Conservation (phyloP, 805 yeast genomes). For the Yamadazyma tumulicola region DNA sequence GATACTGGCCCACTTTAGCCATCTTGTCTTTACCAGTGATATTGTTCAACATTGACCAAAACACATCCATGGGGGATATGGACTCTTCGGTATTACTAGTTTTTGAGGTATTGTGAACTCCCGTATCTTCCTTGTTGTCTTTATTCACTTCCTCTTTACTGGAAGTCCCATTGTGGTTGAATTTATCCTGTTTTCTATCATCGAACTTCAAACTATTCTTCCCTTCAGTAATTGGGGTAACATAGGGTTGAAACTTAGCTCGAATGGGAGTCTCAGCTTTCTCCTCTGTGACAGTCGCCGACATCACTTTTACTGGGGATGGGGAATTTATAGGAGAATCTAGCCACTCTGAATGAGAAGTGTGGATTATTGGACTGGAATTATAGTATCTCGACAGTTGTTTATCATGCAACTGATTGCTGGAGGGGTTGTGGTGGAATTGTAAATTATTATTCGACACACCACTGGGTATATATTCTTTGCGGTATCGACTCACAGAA, state of each 20-base stretch:
- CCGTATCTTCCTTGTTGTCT: slow-evolving; percentile 2
- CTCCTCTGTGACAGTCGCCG: slow-evolving; percentile 12
- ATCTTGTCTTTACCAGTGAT: slow-evolving; percentile 69
- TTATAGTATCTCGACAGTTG: background rate
- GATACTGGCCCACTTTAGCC: slow-evolving; percentile 61
- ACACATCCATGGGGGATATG: slow-evolving; percentile 30
- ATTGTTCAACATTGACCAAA: slow-evolving; percentile 47
- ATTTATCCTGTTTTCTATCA: slow-evolving; percentile 14
- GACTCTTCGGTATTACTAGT: slow-evolving; percentile 4
- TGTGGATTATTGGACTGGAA: slow-evolving; percentile 11
- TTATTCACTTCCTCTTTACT: slow-evolving; percentile 1
- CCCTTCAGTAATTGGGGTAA: slow-evolving; percentile 12
- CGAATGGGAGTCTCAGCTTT: slow-evolving; percentile 12
- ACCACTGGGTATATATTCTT: too few relatives aligned
- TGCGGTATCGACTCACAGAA: too few relatives aligned
- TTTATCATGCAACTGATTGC: background rate
- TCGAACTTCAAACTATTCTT: slow-evolving; percentile 6
- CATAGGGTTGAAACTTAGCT: slow-evolving; percentile 9
- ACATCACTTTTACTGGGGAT: slow-evolving; percentile 12
- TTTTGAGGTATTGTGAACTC: slow-evolving; percentile 2
- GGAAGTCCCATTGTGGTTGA: too few relatives aligned
- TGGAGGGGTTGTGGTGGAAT: too few relatives aligned
- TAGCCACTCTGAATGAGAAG: slow-evolving; percentile 25
- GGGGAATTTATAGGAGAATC: slow-evolving; percentile 17
- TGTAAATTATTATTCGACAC: too few relatives aligned